A percentile compares a stretch with the other conserved stretches of the same genome.
These are phyloP conservation scores for Salix suchowensis DNA, from an alignment of 345 rosid genomes.

Conservation along the genomic window DNA sequence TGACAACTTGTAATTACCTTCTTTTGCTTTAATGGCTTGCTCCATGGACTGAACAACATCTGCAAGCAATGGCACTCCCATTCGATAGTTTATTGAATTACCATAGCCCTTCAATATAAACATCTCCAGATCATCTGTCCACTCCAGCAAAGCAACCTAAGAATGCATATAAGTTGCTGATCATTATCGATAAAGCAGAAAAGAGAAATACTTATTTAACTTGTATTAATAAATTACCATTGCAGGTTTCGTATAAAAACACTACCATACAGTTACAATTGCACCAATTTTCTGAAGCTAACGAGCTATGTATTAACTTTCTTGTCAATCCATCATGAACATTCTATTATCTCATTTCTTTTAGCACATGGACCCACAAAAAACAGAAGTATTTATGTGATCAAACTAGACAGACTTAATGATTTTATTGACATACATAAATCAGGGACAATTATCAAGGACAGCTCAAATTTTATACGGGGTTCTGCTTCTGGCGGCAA, in stretches of 20 bases:
- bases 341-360: neutral
- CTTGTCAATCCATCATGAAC: neutral
- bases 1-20: conserved; percentile 48
- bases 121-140: conserved; percentile 86
- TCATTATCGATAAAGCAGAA: conserved; percentile 11
- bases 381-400: neutral
- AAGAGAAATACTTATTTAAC: neutral
- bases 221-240: neutral
- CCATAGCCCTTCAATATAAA: conserved; percentile 86
- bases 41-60: conserved; percentile 88
- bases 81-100: conserved; percentile 67
- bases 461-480: neutral
- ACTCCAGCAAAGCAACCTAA: conserved; percentile 87
- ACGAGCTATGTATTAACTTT: neutral
- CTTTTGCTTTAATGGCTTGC: conserved; percentile 66
- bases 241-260: neutral
- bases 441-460: neutral
- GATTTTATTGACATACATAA: neutral
- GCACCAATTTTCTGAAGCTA: neutral
- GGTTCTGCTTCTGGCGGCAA: too few species aligned
- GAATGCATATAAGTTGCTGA: conserved; percentile 12
- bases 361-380: neutral
- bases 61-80: conserved; percentile 87
- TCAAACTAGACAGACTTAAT: neutral
- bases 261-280: neutral